A percentile compares a stretch with the other conserved stretches of the same genome.
Evolutionary conservation across 768 basidiomycete genomes (phyloP).

Genomic region (Leccinellum albellum): DNA sequence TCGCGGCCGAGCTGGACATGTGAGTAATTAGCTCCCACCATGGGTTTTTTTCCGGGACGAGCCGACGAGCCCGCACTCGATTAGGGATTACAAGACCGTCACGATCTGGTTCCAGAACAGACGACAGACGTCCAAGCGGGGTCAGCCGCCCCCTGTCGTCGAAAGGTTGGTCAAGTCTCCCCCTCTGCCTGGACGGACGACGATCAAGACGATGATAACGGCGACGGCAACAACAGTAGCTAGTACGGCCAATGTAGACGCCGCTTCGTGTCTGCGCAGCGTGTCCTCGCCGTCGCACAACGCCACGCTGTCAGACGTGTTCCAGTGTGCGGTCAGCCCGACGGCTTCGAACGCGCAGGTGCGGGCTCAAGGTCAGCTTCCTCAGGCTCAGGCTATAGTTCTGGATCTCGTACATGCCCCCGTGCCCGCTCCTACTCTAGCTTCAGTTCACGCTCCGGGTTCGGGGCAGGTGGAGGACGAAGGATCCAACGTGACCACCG

Average conservation of each 20-base stretch:
- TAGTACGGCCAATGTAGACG: constrained; percentile 8
- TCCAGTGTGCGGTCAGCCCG: not conserved
- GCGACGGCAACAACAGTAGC: not conserved
- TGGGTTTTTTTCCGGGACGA: not conserved
- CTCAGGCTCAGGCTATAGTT: not conserved
- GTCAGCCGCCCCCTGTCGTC: constrained; percentile 4
- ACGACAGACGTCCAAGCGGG: constrained; percentile 50
- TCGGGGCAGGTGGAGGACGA: not conserved
- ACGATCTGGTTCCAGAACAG: constrained; percentile 86
- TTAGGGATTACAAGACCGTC: constrained; percentile 43
- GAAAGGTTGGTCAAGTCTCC: not conserved
- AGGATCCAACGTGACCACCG: constrained; percentile 1
- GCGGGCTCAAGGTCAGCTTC: not conserved
- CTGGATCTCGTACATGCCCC: not conserved
- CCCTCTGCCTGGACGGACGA: not conserved
- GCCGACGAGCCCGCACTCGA: not conserved
- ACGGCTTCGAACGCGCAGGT: not conserved
- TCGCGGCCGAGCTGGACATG: constrained; percentile 28
- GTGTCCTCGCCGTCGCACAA: constrained; percentile 31
- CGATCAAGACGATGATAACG: not conserved
- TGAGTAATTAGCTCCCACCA: constrained; percentile 11
- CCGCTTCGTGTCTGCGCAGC: constrained; percentile 16
- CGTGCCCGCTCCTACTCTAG: not conserved
- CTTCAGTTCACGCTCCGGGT: not conserved
- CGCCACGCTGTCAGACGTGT: constrained; percentile 18